Percentiles rank a stretch among this genome's conserved stretches.
These are phyloP conservation scores for Corchorus capsularis DNA, from an alignment of 345 rosid species.

Conservation along the genomic window DNA sequence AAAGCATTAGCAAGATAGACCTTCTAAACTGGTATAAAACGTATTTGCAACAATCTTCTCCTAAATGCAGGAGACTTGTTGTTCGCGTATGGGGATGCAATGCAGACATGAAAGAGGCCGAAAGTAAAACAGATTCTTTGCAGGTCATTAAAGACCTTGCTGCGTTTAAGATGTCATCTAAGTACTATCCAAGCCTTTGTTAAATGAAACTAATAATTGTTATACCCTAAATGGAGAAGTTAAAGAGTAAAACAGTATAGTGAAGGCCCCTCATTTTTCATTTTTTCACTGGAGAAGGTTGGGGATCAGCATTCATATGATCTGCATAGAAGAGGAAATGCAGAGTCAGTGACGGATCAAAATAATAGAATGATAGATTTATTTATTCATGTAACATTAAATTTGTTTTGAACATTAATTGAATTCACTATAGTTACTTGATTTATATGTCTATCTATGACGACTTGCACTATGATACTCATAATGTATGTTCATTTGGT, in stretches of 20 bases:
- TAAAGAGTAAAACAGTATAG: not conserved
- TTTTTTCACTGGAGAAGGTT: not conserved
- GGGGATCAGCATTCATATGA: not conserved
- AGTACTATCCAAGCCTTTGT: slow-evolving; percentile 77
- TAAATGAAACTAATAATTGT: slow-evolving; percentile 27
- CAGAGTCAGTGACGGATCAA: not conserved
- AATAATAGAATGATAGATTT: not conserved
- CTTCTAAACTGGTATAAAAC: slow-evolving; percentile 63
- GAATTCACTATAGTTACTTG: not conserved
- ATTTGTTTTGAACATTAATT: not conserved
- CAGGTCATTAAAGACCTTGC: slow-evolving; percentile 50
- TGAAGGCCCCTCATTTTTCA: not conserved
- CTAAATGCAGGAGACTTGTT: slow-evolving; percentile 72
- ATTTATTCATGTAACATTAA: not conserved
- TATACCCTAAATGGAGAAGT: not conserved
- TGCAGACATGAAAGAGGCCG: slow-evolving; percentile 45
- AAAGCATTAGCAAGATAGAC: slow-evolving; percentile 59
- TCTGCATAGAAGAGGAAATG: not conserved
- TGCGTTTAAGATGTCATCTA: slow-evolving; percentile 57
- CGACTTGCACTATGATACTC: too few relatives aligned
- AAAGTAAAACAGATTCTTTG: slow-evolving; percentile 33
- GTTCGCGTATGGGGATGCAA: slow-evolving; percentile 97
- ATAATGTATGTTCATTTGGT: too few relatives aligned
- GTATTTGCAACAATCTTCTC: slow-evolving; percentile 68
- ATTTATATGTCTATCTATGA: too few relatives aligned